phyloP scores from a whole-genome alignment of 2,329 filamentous ascomycete species.

The Neonectria sp. region DNA sequence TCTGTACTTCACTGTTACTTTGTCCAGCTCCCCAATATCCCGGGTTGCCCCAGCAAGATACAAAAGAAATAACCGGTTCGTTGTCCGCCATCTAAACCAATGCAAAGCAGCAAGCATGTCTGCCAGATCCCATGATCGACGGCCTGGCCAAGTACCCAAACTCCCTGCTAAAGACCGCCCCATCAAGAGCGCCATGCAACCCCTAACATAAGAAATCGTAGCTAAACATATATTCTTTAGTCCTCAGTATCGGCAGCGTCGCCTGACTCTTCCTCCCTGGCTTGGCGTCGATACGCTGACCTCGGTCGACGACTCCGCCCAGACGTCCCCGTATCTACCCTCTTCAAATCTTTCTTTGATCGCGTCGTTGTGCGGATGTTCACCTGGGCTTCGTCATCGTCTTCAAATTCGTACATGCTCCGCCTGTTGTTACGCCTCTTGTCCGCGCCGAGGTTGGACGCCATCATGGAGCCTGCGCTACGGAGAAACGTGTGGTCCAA shows the following conservation, averaged over 20 bases:
- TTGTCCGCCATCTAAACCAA: background rate
- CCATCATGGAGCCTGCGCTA: conserved; percentile 34
- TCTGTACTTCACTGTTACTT: background rate
- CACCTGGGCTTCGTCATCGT: conserved; percentile 42
- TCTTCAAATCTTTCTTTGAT: conserved; percentile 40
- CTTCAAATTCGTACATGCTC: conserved; percentile 42
- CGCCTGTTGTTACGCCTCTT: conserved; percentile 32
- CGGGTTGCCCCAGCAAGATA: conserved; percentile 6
- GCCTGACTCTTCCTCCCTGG: conserved; percentile 33
- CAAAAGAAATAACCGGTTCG: background rate
- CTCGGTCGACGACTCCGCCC: conserved; percentile 19
- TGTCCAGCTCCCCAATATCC: background rate
- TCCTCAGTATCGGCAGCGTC: conserved; percentile 42
- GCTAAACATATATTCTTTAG: conserved; percentile 15
- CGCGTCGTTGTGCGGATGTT: conserved; percentile 43
- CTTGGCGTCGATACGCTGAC: conserved; percentile 5
- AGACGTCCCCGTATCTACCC: conserved; percentile 17
- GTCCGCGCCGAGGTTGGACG: conserved; percentile 38
- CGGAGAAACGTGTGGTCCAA: conserved; percentile 28
- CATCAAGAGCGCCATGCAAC: conserved; percentile 12
- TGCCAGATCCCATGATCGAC: background rate
- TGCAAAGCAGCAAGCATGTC: background rate
- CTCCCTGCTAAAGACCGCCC: conserved; percentile 22
- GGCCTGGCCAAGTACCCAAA: conserved; percentile 20
- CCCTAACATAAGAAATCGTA: conserved; percentile 13